Evolutionary conservation across 2,329 filamentous ascomycete species (phyloP).

Genomic region (Stagonosporopsis chrysanthemi): DNA sequence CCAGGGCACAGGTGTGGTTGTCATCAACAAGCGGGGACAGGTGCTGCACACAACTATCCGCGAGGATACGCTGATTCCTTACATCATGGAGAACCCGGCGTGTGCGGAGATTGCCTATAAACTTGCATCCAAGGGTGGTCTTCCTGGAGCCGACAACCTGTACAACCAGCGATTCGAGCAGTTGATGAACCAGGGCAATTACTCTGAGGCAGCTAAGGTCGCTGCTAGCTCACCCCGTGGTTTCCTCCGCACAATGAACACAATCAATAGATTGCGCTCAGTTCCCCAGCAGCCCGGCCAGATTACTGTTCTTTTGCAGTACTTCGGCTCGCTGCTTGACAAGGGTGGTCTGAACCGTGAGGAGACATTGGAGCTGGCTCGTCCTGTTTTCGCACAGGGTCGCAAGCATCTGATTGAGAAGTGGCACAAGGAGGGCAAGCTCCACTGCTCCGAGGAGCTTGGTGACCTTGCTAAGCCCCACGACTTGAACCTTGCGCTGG

Average conservation of each 20-base stretch:
- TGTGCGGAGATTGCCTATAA: conserved; percentile 95
- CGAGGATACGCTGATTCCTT: conserved; percentile 88
- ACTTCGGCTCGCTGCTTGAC: conserved; percentile 96
- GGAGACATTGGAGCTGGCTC: conserved; percentile 91
- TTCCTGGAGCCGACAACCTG: conserved; percentile 92
- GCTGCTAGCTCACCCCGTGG: conserved; percentile 96
- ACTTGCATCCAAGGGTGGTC: conserved; percentile 89
- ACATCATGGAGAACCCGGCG: conserved; percentile 94
- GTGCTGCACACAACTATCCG: conserved; percentile 94
- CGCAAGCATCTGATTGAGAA: conserved; percentile 96
- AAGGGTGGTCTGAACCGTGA: conserved; percentile 93
- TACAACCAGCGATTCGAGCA: conserved; percentile 94
- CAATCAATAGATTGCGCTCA: conserved; percentile 94
- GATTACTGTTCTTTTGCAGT: conserved; percentile 93
- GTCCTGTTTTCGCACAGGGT: conserved; percentile 90
- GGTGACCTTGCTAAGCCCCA: conserved; percentile 92
- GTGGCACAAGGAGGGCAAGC: conserved; percentile 95
- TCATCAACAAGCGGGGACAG: conserved; percentile 97
- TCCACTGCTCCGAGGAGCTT: conserved; percentile 94
- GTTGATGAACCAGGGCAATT: conserved; percentile 80
- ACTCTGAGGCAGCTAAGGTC: conserved; percentile 88
- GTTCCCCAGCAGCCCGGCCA: conserved; percentile 81
- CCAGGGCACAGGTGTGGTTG: conserved; percentile 86
- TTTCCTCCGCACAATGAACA: conserved; percentile 92
- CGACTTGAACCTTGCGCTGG: conserved; percentile 85